Conservation (phyloP, 345 rosid genomes). For the Carallia pectinifolia region DNA sequence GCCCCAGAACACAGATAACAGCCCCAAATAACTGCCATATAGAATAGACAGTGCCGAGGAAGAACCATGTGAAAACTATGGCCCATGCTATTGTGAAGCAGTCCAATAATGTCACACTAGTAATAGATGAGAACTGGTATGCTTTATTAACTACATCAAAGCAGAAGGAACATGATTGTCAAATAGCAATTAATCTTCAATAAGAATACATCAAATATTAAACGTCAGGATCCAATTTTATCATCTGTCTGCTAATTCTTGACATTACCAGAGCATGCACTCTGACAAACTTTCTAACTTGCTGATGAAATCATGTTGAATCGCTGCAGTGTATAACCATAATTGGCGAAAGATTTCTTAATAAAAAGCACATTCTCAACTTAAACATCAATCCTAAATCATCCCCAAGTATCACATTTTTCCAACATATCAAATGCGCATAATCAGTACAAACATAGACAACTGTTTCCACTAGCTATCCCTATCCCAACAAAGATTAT, state of each 20-base stretch:
- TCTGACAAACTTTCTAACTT: background rate
- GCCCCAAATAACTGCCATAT: slow-evolving; percentile 53
- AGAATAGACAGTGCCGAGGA: slow-evolving; percentile 52
- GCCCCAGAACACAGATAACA: slow-evolving; percentile 50
- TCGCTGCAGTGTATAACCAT: background rate
- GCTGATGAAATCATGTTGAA: background rate
- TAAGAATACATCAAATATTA: background rate
- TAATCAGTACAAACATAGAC: too few relatives aligned
- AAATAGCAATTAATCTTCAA: background rate
- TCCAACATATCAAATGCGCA: too few relatives aligned
- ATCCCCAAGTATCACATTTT: too few relatives aligned
- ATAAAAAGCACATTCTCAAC: too few relatives aligned
- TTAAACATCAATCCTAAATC: too few relatives aligned
- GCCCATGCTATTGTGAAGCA: slow-evolving; percentile 58
- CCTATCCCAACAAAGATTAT: background rate
- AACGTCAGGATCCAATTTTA: background rate
- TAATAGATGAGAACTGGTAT: slow-evolving; percentile 57
- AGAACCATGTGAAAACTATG: slow-evolving; percentile 48
- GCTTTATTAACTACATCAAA: slow-evolving; percentile 57
- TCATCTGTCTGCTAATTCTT: background rate
- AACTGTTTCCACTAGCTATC: too few relatives aligned
- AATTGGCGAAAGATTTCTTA: too few relatives aligned
- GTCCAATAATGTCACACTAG: slow-evolving; percentile 61
- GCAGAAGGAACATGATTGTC: background rate
- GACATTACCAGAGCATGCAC: background rate